Conservation (phyloP, 2,329 filamentous ascomycete genomes). For the Colletotrichum trifolii region DNA sequence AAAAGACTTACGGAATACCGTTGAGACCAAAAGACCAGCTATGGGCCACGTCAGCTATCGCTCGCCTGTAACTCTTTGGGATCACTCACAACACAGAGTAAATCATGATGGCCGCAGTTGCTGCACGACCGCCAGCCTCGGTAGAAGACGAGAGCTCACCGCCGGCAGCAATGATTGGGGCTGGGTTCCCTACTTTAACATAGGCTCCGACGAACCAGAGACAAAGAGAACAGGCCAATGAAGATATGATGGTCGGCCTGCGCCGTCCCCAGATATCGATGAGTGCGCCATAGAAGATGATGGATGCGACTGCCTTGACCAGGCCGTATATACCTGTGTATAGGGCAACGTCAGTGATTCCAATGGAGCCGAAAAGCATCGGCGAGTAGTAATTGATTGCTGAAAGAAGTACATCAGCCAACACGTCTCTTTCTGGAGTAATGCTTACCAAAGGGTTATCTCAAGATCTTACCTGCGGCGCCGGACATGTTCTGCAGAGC, state of each 20-base stretch:
- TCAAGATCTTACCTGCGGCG: slow-evolving; percentile 45
- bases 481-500: slow-evolving; percentile 54
- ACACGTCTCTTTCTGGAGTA: not conserved
- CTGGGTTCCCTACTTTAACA: slow-evolving; percentile 59
- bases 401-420: not conserved
- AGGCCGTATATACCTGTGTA: slow-evolving; percentile 64
- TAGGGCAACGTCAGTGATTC: slow-evolving; percentile 56
- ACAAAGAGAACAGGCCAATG: slow-evolving; percentile 57
- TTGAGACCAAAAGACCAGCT: slow-evolving; percentile 58
- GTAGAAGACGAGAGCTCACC: slow-evolving; percentile 53
- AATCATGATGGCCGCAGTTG: slow-evolving; percentile 65
- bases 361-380: slow-evolving; percentile 55
- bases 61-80: not conserved
- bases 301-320: slow-evolving; percentile 53
- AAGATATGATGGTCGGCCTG: slow-evolving; percentile 58
- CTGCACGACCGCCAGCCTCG: slow-evolving; percentile 59
- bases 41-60: not conserved
- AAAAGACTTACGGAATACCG: slow-evolving; percentile 48
- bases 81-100: slow-evolving; percentile 62
- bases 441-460: slow-evolving; percentile 18
- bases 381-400: slow-evolving; percentile 58
- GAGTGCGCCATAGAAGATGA: slow-evolving; percentile 53
- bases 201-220: slow-evolving; percentile 65
- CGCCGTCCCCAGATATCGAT: slow-evolving; percentile 54
- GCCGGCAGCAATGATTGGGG: slow-evolving; percentile 55